A percentile compares a stretch with the other conserved stretches of the same genome.
These are phyloP conservation scores for Nematodospora anomalae DNA, from an alignment of 1,139 yeast genomes.

Conservation along the genomic window DNA sequence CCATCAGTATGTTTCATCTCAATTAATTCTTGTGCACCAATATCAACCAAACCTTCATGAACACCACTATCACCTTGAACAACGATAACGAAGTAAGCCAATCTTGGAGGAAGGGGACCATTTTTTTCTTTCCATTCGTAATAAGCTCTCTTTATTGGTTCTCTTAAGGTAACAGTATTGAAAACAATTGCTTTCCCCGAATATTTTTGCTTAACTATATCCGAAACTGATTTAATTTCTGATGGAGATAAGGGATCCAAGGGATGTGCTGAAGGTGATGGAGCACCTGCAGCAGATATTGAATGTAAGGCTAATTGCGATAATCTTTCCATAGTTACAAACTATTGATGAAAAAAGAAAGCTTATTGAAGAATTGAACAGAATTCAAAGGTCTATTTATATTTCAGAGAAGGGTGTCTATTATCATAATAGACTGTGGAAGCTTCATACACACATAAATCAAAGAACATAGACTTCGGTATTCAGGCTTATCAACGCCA, in stretches of 20 bases:
- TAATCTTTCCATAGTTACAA: conserved; percentile 64
- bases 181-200: conserved; percentile 51
- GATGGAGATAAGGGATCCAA: conserved; percentile 66
- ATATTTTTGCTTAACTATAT: conserved; percentile 34
- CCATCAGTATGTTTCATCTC: conserved; percentile 53
- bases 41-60: conserved; percentile 68
- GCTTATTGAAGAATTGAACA: too few relatives aligned
- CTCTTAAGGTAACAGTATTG: conserved; percentile 70
- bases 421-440: neutral
- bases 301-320: conserved; percentile 65
- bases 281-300: conserved; percentile 54
- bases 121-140: conserved; percentile 63
- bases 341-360: too few relatives aligned
- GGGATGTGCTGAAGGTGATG: conserved; percentile 61
- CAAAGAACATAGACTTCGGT: neutral
- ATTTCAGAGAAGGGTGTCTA: neutral
- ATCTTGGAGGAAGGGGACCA: conserved; percentile 65
- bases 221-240: conserved; percentile 47
- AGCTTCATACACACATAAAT: too few relatives aligned
- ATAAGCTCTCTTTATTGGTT: conserved; percentile 64
- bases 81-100: conserved; percentile 64
- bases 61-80: conserved; percentile 61
- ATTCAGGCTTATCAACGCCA: conserved; percentile 9
- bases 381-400: conserved; percentile 1
- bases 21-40: conserved; percentile 47